A percentile compares a stretch with the other conserved stretches of the same genome.
Evolutionary conservation across 768 basidiomycete genomes (phyloP).

Genomic region (Mycena pura): DNA sequence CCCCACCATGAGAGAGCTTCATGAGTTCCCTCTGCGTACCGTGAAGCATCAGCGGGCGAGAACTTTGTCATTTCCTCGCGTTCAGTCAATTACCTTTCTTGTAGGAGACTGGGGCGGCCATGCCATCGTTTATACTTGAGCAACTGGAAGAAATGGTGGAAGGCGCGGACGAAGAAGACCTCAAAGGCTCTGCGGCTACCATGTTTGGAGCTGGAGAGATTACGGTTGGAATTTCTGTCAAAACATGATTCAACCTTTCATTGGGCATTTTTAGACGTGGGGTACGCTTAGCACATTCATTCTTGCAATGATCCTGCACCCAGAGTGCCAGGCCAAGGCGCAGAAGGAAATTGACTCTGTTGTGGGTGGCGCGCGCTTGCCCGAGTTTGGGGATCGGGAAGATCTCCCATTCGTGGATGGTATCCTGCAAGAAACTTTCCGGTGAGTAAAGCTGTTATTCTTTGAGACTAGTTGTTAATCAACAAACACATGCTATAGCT

Average conservation of each 20-base stretch:
- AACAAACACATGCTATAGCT: neutral
- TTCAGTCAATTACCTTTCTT: neutral
- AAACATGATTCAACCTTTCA: neutral
- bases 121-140: neutral
- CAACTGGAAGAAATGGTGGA: neutral
- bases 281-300: conserved; percentile 28
- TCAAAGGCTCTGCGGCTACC: conserved; percentile 1
- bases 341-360: conserved; percentile 40
- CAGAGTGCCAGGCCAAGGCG: conserved; percentile 36
- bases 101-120: neutral
- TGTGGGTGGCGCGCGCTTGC: conserved; percentile 34
- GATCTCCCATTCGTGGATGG: conserved; percentile 30
- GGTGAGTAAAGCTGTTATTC: neutral
- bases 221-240: conserved; percentile 39
- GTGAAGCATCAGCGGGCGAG: conserved; percentile 26
- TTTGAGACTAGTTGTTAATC: too few species aligned
- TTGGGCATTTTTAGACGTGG: neutral
- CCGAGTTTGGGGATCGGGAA: conserved; percentile 30
- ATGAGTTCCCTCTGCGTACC: neutral
- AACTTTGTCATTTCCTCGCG: conserved; percentile 26
- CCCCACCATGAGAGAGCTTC: neutral
- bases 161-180: neutral
- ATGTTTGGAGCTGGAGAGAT: conserved; percentile 31
- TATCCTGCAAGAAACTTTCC: conserved; percentile 11
- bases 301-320: conserved; percentile 39